These are phyloP conservation scores for Oryza officinalis DNA, from an alignment of 176 grass and related monocot genomes.

Conservation along the genomic window DNA sequence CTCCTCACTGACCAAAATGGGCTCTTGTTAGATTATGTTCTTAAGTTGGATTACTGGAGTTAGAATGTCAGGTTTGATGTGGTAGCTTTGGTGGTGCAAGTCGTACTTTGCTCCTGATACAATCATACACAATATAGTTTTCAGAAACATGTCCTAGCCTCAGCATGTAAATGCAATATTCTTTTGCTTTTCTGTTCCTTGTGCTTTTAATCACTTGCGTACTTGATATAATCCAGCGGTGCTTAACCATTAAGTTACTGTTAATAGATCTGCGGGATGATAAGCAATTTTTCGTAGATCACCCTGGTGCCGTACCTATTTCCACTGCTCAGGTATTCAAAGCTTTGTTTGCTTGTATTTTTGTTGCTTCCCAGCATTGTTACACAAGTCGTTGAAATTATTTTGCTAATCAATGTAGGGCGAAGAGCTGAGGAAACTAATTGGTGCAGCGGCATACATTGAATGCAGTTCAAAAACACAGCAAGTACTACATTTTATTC, in stretches of 20 bases:
- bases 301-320: slow-evolving; percentile 53
- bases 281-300: slow-evolving; percentile 51
- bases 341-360: background rate
- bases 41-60: background rate
- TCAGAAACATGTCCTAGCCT: background rate
- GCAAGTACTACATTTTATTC: slow-evolving; percentile 47
- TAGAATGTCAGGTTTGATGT: background rate
- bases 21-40: background rate
- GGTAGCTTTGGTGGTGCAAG: background rate
- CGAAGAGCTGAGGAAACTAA: slow-evolving; percentile 73
- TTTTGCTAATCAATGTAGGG: slow-evolving; percentile 50
- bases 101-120: background rate
- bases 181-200: background rate
- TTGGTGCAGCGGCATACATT: slow-evolving; percentile 65
- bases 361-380: background rate
- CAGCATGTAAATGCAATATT: background rate
- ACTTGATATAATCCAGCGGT: slow-evolving; percentile 5
- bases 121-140: background rate
- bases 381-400: background rate
- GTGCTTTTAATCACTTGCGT: slow-evolving; percentile 3
- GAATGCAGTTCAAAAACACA: slow-evolving; percentile 84
- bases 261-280: slow-evolving; percentile 57
- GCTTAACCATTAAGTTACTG: slow-evolving; percentile 2
- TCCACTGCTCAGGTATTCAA: slow-evolving; percentile 47
- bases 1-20: background rate